Base-by-base conservation (phyloP, 352 stramenopile genomes). In the Pythium dissotocum region DNA sequence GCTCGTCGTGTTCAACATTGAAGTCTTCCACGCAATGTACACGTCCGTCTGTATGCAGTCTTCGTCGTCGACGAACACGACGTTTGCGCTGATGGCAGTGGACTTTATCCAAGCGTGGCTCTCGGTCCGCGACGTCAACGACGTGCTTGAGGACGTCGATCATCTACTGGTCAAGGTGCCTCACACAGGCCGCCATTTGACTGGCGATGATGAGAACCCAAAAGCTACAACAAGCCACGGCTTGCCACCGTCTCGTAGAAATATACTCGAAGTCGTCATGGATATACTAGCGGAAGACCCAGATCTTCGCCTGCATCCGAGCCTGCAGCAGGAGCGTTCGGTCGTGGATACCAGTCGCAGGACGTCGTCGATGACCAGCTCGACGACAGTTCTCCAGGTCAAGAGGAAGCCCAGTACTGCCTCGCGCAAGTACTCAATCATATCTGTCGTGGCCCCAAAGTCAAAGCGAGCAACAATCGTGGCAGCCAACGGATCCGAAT, bases 21-120 rank as follows among this genome's bases (percentile, higher is more conserved):
- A 88, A 30, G 58, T 88, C 42, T 88, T 85, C 55, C 76, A 86
- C 58, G 61, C 77, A 28, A 53, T 88, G 1, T 88, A 73, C 26
- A 70, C 84, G 1, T 65, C 79, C 0, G 70, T 69, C 14, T 76
- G 73, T 21, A 76, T 88, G 57, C 71, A 84, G 48, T 74, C 48
- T 4, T 53, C 73, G 9, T 57, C 71, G 13, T 81, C 71, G 0
- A 66, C 65, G 38, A 35, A 28, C 4, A 77, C 77, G 1, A 73
- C 65, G 0, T 44, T 70, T 6, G 46, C 63, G 0, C 56, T 87
- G 6, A 77, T 81, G 52, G 16, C n/a, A 1, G 46, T 83, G 1
- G 77, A 87, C 26, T 56, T 77, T 14, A 18, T 70, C 0, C 76
- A 83, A 6, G 63, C 76, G 4, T 83, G 67, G 40, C 18, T 76